These are phyloP conservation scores for Nevesoporus exiguus DNA, from an alignment of 768 basidiomycete genomes.

Conservation along the genomic window DNA sequence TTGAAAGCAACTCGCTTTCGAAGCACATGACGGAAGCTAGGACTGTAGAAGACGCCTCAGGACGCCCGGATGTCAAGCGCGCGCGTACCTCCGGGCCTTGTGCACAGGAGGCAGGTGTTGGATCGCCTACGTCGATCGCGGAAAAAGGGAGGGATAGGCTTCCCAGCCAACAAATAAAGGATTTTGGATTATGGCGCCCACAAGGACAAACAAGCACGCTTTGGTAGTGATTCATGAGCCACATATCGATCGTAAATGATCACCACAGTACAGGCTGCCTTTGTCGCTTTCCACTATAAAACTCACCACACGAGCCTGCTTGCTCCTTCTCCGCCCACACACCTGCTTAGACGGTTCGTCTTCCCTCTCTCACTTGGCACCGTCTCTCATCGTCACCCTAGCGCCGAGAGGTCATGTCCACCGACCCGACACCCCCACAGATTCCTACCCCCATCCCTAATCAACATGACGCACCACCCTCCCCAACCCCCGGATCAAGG, in stretches of 20 bases:
- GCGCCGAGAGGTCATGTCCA: constrained; percentile 16
- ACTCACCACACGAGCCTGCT: neutral
- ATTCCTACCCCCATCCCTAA: constrained; percentile 8
- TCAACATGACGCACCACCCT: neutral
- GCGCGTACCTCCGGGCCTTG: neutral
- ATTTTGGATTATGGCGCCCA: constrained; percentile 33
- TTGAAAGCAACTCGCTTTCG: too few species aligned
- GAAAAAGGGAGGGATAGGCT: constrained; percentile 10
- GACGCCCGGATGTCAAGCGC: neutral
- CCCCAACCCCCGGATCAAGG: constrained; percentile 20
- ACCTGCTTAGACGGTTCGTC: constrained; percentile 4
- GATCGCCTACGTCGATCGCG: neutral
- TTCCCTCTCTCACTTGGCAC: neutral
- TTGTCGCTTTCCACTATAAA: constrained; percentile 31
- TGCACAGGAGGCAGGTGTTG: neutral
- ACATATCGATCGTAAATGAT: constrained; percentile 35
- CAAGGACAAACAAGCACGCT: constrained; percentile 46
- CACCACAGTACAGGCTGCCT: constrained; percentile 22
- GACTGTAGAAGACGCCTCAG: neutral
- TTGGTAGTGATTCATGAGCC: constrained; percentile 25
- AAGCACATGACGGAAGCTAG: neutral
- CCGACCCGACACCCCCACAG: constrained; percentile 3
- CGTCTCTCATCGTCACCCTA: constrained; percentile 1
- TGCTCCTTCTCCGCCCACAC: neutral
- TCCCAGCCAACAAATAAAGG: constrained; percentile 33